Evolutionary conservation across 371 early-diverging fungal species (phyloP), one percentile per base, ranked within the genome.

Genomic region (Actinomucor elegans): DNA sequence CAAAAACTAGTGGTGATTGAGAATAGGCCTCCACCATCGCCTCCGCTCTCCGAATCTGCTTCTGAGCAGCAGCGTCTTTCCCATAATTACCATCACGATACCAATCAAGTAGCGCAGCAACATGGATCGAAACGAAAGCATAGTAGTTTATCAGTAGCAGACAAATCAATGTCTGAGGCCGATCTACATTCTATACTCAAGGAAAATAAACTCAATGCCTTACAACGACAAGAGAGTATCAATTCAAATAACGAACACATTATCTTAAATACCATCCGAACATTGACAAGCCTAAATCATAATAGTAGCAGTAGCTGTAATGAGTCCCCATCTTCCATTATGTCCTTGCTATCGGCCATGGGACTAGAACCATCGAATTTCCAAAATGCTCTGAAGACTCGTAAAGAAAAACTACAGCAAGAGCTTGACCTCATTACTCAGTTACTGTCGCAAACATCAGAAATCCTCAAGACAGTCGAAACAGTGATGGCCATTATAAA

Each of bases 381-480:
- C 4, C 43, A 65, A 29, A 46, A 67, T 10, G 52, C 31, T 7
- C 35, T 75, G 32, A 63, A 69, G 40, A n/a, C 36, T 15, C 52
- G 65, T 34, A 55, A 61, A 42, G 64, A 71, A 4, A 46, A 64
- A 21, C 50, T 75, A 11, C 56, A 66, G 47, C 50, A 60, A 42
- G 71, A 75, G 48, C 58, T 71, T 12, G 58, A 65, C 3, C 66
- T 65, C 12, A 62, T 75, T 43, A 69, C 62, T 3, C 12, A 31
- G 1, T 37, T 75, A 11, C 36, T 75, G 14, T 62, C 63, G 11
- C 69, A 75, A 26, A 61, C 75, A 20, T 62, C 50, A 11, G 66
- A 59, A n/a, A 53, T 75, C 9, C 49, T 75, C 3, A 60, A 66
- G 11, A 62, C 58, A 2, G 51, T 75, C 7, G 75, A 75, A 18